Evolutionary conservation across 2,329 filamentous ascomycete genomes (phyloP), one percentile per base, ranked within the genome.

Genomic region (Thelonectria blattea): DNA sequence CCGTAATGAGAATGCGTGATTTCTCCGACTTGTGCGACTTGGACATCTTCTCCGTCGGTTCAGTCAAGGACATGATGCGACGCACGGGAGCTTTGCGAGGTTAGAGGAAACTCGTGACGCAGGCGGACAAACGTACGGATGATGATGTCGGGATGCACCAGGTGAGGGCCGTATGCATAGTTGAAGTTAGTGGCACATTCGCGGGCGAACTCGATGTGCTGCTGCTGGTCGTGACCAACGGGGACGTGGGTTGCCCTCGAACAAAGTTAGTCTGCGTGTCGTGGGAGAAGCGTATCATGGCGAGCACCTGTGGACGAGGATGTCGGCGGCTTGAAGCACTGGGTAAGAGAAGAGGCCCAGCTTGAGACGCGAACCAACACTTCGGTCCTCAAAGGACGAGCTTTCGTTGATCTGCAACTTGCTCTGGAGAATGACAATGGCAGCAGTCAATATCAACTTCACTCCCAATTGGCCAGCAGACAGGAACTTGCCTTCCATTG

Each of bases 291-390:
- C 41, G 22, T 9, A 17, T 9, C 3, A n/a, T 11, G n/a, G 9
- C 30, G 53, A 64, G 42, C 76, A 90, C 86, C 88, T 82, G 73
- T 97, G 93, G 8, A 98, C 85, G 39, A 98, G 83, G 49, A 99
- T 91, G 76, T 99, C 95, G 45, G 95, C 95, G 18, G 95, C 94
- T 77, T 97, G 93, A 1, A 99, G 85, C 39, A 99, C 93, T 2
- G 95, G 95, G 73, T 99, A 99, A 8, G 93, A 96, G 74, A 98
- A 97, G 4, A 99, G 83, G 15, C 95, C 94, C 5, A 97, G 85
- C 75, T 95, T 96, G 61, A 96, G 83, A 6, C 72, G 67, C 43
- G 85, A 81, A 66, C 86, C 88, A 7, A 83, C 83, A 14, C 81
- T 79, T 42, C 83, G 78, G 52, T 90, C 86, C 5, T 91, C 75